phyloP scores from a whole-genome alignment of 2,329 filamentous ascomycete species.

The Aspergillus vadensis region DNA sequence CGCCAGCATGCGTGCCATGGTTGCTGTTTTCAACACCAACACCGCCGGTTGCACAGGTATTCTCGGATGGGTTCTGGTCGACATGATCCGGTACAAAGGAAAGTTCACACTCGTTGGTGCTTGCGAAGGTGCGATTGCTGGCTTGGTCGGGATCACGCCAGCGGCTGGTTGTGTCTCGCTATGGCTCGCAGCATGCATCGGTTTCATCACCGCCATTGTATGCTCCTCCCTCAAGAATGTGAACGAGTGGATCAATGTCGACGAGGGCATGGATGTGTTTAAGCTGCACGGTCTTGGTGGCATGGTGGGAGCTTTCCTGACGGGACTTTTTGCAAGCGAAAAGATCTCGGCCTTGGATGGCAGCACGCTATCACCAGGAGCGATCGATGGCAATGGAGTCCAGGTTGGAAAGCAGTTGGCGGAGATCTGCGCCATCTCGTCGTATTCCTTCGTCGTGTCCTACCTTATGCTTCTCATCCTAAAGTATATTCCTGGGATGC shows the following conservation, averaged over 20 bases:
- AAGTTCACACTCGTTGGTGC: constrained; percentile 59
- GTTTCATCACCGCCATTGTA: constrained; percentile 56
- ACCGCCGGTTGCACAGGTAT: constrained; percentile 57
- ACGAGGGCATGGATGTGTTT: constrained; percentile 63
- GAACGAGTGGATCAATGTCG: constrained; percentile 57
- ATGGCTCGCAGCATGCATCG: constrained; percentile 59
- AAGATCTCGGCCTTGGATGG: constrained; percentile 52
- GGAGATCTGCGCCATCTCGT: constrained; percentile 56
- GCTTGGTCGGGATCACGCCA: constrained; percentile 63
- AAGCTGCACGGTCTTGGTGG: constrained; percentile 61
- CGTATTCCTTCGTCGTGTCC: constrained; percentile 56
- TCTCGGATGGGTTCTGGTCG: constrained; percentile 57
- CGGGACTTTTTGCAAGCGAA: constrained; percentile 57
- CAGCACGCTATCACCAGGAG: constrained; percentile 47
- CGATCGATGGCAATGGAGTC: constrained; percentile 58
- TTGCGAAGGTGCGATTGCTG: constrained; percentile 60
- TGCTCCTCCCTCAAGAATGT: constrained; percentile 54
- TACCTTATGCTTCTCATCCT: constrained; percentile 55
- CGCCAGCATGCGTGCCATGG: constrained; percentile 55
- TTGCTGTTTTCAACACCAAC: constrained; percentile 61
- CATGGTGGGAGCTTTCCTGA: constrained; percentile 60
- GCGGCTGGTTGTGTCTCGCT: constrained; percentile 56
- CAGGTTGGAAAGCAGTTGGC: constrained; percentile 60
- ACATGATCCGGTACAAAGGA: constrained; percentile 54
- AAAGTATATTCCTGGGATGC: constrained; percentile 58